Percentiles rank a stretch among this genome's conserved stretches.
phyloP scores from a whole-genome alignment of 371 early-diverging fungal species.

The Capillidium heterosporum region DNA sequence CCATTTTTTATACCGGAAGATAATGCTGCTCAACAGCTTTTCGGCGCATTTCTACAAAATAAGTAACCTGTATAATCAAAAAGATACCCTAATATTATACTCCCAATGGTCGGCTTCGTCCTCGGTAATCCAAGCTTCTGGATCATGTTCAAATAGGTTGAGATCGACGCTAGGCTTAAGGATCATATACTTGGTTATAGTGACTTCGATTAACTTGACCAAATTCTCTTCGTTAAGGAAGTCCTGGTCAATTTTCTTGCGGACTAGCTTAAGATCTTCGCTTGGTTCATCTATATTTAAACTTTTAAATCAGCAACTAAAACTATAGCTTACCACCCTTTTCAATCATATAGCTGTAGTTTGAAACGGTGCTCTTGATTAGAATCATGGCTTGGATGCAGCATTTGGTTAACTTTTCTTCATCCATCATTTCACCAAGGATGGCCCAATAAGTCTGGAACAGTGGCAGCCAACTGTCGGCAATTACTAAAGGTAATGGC shows the following conservation, averaged over 20 bases:
- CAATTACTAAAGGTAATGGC: conserved; percentile 46
- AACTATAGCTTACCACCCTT: conserved; percentile 7
- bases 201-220: conserved; percentile 31
- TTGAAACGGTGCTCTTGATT: neutral
- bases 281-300: conserved; percentile 28
- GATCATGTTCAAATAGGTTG: conserved; percentile 64
- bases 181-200: conserved; percentile 58
- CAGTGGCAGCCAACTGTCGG: conserved; percentile 40
- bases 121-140: conserved; percentile 65
- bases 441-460: conserved; percentile 60
- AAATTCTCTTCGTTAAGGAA: conserved; percentile 55
- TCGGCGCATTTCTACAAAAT: conserved; percentile 55
- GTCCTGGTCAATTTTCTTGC: conserved; percentile 31
- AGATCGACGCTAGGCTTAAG: conserved; percentile 41
- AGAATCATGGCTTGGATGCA: conserved; percentile 49
- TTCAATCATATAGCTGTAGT: neutral
- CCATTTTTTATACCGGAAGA: conserved; percentile 36
- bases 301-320: neutral
- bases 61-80: neutral
- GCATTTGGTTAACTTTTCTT: conserved; percentile 14
- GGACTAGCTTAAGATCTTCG: conserved; percentile 24
- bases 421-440: conserved; percentile 8
- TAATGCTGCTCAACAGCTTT: conserved; percentile 56
- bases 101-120: conserved; percentile 77
- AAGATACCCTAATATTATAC: conserved; percentile 47